Percentiles rank a stretch among this genome's conserved stretches.
These are phyloP conservation scores for Pseudogymnoascus sp. DNA, from an alignment of 2,329 filamentous ascomycete genomes.

Conservation along the genomic window DNA sequence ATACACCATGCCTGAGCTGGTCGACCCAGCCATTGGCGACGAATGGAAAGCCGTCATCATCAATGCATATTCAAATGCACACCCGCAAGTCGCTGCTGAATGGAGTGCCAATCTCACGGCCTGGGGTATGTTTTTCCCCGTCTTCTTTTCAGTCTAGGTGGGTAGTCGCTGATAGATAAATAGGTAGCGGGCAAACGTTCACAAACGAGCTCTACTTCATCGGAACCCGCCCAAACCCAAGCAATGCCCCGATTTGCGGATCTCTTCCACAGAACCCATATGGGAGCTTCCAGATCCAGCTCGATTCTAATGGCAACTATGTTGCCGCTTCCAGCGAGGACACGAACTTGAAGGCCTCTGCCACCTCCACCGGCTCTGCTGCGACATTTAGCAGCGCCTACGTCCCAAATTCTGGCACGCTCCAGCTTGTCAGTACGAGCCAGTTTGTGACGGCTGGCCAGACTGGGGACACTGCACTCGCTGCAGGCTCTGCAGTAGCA, in stretches of 20 bases:
- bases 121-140: slow-evolving; percentile 18
- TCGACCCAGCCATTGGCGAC: slow-evolving; percentile 20
- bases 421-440: slow-evolving; percentile 12
- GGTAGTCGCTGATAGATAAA: not conserved
- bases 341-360: slow-evolving; percentile 19
- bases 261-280: slow-evolving; percentile 21
- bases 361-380: slow-evolving; percentile 12
- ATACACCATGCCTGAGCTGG: slow-evolving; percentile 20
- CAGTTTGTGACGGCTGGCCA: slow-evolving; percentile 21
- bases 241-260: slow-evolving; percentile 20
- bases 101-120: slow-evolving; percentile 21
- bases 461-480: slow-evolving; percentile 17
- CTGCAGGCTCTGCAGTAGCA: slow-evolving; percentile 16
- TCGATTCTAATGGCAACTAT: slow-evolving; percentile 15
- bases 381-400: slow-evolving; percentile 20
- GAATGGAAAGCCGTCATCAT: slow-evolving; percentile 23
- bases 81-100: slow-evolving; percentile 20
- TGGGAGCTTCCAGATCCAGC: slow-evolving; percentile 21
- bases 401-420: slow-evolving; percentile 19
- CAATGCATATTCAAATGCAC: slow-evolving; percentile 21
- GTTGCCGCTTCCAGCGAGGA: slow-evolving; percentile 16
- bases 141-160: not conserved
- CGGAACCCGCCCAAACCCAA: slow-evolving; percentile 22
- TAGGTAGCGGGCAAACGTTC: slow-evolving; percentile 22
- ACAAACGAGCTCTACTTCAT: slow-evolving; percentile 24